A percentile compares a stretch with the other conserved stretches of the same genome.
phyloP scores from a whole-genome alignment of 2,329 filamentous ascomycete genomes.

The Monilinia laxa region DNA sequence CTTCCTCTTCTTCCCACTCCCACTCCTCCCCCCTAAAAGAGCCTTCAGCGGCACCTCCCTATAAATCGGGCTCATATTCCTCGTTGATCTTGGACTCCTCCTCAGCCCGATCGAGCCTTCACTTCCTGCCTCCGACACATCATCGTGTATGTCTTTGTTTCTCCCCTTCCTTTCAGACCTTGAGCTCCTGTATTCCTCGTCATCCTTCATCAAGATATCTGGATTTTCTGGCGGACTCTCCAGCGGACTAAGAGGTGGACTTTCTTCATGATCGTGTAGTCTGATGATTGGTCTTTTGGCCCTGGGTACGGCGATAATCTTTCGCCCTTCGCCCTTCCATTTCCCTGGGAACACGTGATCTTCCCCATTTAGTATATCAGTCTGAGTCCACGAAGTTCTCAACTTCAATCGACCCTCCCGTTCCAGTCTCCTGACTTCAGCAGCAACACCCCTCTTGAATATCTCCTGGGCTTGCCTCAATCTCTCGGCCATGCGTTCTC shows the following conservation, averaged over 20 bases:
- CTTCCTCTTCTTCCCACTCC: slow-evolving; percentile 16
- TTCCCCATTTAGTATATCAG: not conserved
- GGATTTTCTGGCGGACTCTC: not conserved
- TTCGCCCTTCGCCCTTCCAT: not conserved
- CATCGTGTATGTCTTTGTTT: not conserved
- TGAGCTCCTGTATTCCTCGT: not conserved
- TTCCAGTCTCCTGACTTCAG: not conserved
- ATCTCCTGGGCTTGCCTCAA: slow-evolving; percentile 1
- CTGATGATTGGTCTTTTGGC: not conserved
- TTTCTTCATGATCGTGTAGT: not conserved
- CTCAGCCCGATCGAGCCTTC: not conserved
- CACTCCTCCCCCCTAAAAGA: not conserved
- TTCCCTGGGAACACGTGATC: not conserved
- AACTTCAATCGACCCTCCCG: not conserved
- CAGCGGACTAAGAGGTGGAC: not conserved
- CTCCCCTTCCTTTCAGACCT: not conserved
- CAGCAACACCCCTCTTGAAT: not conserved
- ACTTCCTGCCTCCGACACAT: not conserved
- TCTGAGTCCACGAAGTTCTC: no score
- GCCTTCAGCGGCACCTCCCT: not conserved
- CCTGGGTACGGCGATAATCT: not conserved
- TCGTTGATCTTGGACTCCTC: slow-evolving; percentile 9
- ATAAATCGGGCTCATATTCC: slow-evolving; percentile 13
- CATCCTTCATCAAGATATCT: not conserved
- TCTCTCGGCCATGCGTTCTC: not conserved